These are phyloP conservation scores for Stygiomarasmius scandens DNA, from an alignment of 1,284 basidiomycete genomes.

Conservation along the genomic window DNA sequence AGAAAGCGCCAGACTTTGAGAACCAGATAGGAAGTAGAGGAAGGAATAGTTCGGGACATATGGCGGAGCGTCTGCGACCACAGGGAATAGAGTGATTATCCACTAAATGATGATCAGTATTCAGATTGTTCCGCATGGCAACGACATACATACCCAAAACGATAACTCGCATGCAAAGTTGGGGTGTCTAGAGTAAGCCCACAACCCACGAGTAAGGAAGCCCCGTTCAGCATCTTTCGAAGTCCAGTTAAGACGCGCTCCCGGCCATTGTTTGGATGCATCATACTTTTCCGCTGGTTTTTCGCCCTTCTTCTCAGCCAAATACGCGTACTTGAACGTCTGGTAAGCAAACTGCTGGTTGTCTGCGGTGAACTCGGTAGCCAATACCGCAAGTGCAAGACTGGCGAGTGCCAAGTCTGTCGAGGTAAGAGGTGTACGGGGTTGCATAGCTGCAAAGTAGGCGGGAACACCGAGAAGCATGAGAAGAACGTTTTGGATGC, in stretches of 20 bases:
- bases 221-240: conserved; percentile 76
- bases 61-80: conserved; percentile 51
- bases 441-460: conserved; percentile 55
- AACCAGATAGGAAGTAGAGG: conserved; percentile 7
- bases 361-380: conserved; percentile 81
- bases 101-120: too few relatives aligned
- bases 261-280: conserved; percentile 61
- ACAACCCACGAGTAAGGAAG: conserved; percentile 84
- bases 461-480: conserved; percentile 70
- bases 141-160: conserved; percentile 79
- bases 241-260: conserved; percentile 65
- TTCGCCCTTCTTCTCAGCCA: conserved; percentile 24
- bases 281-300: conserved; percentile 37
- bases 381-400: conserved; percentile 61
- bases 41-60: conserved; percentile 27
- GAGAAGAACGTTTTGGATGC: conserved; percentile 81
- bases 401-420: conserved; percentile 71
- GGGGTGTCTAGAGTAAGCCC: conserved; percentile 87
- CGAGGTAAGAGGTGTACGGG: conserved; percentile 53
- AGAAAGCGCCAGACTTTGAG: neutral
- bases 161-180: conserved; percentile 90
- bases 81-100: conserved; percentile 68
- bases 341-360: conserved; percentile 90
- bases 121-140: too few relatives aligned
- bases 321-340: conserved; percentile 69